Conservation (phyloP, 495 filamentous ascomycete genomes). For the Pyrenula aspistea region DNA sequence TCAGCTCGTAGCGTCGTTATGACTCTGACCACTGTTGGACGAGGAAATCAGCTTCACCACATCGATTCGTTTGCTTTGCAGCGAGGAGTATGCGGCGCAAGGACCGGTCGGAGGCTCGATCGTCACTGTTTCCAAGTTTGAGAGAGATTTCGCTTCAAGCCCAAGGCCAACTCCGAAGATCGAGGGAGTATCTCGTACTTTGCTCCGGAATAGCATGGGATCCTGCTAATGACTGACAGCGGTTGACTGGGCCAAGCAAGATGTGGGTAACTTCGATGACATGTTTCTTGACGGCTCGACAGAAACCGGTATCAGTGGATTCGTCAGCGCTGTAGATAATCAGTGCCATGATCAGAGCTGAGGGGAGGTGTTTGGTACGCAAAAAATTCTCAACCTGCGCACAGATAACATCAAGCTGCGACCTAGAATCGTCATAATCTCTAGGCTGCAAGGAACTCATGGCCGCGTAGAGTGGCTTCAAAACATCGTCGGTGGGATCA, state of each 20-base stretch:
- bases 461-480: not conserved
- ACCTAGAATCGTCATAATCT: not conserved
- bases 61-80: not conserved
- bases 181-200: not conserved
- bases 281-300: not conserved
- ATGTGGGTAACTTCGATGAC: not conserved
- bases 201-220: not conserved
- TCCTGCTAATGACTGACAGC: not conserved
- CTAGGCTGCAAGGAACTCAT: not conserved
- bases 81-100: not conserved
- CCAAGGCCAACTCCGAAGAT: not conserved
- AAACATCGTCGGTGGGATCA: not conserved
- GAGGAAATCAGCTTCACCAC: not conserved
- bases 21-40: not conserved
- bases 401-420: not conserved
- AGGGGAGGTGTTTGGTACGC: not conserved
- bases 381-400: not conserved
- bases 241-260: not conserved
- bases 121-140: not conserved
- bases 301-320: not conserved
- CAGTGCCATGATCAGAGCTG: not conserved
- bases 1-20: not conserved
- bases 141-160: not conserved
- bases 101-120: not conserved
- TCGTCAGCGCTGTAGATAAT: not conserved